Base-by-base conservation (phyloP, 164 flowering plant genomes). In the Nymphaea colorata region DNA sequence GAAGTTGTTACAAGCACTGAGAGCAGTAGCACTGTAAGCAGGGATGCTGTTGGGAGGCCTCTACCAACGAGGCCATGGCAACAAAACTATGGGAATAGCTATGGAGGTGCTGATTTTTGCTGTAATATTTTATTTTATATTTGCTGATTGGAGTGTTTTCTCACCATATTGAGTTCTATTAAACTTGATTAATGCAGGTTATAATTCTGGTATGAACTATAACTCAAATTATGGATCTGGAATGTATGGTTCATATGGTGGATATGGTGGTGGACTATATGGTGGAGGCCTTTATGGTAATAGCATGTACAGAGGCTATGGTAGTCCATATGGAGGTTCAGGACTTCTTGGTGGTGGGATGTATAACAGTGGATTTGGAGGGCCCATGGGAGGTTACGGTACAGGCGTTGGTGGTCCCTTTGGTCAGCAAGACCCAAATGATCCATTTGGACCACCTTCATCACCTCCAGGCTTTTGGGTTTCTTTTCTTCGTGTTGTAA, bases 11-110 rank as follows among this genome's bases (percentile, higher is more conserved):
- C 94, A 0, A 65, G 76, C 51, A 45, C 83, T 44, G 75, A 76
- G 68, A 71, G 78, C 65, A 85, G 65, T 76, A 71, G 82, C 2
- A 36, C 77, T 69, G 77, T 67, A 6, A 85, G 83, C 61, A 78
- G 76, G 63, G 88, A 82, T 69, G 63, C 87, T 45, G 75, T 85
- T 70, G 79, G 82, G 7, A 82, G 98, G 80, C 89, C 95, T 66
- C 75, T 89, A 15, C 98, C 98, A 3, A 5, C 91, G n/a, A 86
- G 97, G 78, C 97, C 98, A 43, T 93, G 97, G 98, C 91, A 91
- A 78, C 89, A 83, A 71, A 86, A 76, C 44, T 78, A 81, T 69
- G 87, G 88, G 59, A 80, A 64, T 72, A 83, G 66, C 61, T 79
- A 78, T 66, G 93, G 95, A 78, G 91, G 90, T 81, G 65, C 45